phyloP scores from a whole-genome alignment of 2,329 filamentous ascomycete genomes.

The Emericellopsis atlantica region DNA sequence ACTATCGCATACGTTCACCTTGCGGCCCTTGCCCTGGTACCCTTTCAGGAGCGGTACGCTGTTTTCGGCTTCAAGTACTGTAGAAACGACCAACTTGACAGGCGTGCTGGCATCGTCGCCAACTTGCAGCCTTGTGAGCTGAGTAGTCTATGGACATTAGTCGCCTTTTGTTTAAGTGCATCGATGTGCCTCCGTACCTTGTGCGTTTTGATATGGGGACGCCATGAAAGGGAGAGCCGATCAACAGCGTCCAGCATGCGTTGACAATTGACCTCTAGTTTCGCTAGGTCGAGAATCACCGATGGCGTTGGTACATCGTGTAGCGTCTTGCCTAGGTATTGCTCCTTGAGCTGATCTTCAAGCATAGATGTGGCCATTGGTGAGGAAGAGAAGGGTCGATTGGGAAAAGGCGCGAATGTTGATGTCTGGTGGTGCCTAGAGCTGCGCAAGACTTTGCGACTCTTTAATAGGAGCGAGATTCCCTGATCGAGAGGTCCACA shows the following conservation, averaged over 20 bases:
- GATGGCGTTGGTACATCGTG: conserved; percentile 49
- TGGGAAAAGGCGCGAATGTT: too few species aligned
- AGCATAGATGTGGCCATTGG: not conserved
- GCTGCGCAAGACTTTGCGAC: too few species aligned
- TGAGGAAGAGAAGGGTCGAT: too few species aligned
- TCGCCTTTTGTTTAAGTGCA: too few species aligned
- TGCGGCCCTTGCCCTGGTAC: conserved; percentile 35
- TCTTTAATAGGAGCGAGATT: too few species aligned
- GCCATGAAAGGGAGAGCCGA: conserved; percentile 48
- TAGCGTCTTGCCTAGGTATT: conserved; percentile 46
- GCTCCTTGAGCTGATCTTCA: conserved; percentile 2
- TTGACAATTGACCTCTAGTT: conserved; percentile 52
- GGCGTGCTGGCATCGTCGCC: not conserved
- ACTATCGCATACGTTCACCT: conserved; percentile 37
- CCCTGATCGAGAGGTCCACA: too few species aligned
- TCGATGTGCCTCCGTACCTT: conserved; percentile 37
- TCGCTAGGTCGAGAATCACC: conserved; percentile 52
- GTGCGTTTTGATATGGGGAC: conserved; percentile 70
- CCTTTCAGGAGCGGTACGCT: conserved; percentile 46
- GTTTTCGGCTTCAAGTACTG: conserved; percentile 55
- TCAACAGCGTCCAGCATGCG: conserved; percentile 53
- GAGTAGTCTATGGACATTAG: conserved; percentile 34
- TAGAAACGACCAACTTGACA: conserved; percentile 56
- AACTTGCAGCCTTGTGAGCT: conserved; percentile 35
- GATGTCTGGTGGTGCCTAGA: too few species aligned